These are phyloP conservation scores for Hawksworthiomyces lignivorus DNA, from an alignment of 2,329 filamentous ascomycete genomes.

Conservation along the genomic window DNA sequence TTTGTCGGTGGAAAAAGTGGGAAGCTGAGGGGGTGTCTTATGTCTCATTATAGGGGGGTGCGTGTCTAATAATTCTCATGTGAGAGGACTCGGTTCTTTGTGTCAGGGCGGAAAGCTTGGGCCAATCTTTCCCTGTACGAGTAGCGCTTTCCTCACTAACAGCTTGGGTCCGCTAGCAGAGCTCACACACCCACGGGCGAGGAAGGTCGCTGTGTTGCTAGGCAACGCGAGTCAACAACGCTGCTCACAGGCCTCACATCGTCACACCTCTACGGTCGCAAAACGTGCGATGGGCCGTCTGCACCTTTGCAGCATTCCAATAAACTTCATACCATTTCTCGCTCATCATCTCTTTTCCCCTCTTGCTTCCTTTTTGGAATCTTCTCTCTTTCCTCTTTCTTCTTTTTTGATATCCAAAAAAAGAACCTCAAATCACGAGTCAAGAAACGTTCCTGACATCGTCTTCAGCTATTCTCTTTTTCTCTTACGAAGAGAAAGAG, in stretches of 20 bases:
- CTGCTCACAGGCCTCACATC: slow-evolving; percentile 2
- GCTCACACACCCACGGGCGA: no score
- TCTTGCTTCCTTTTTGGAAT: neutral
- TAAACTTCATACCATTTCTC: slow-evolving; percentile 10
- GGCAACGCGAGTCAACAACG: slow-evolving; percentile 17
- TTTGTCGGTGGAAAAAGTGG: no score
- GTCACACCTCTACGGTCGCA: no score
- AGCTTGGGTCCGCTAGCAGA: neutral
- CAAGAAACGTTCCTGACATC: slow-evolving; percentile 3
- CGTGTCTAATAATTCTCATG: neutral
- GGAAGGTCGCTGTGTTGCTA: slow-evolving; percentile 15
- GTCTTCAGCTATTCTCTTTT: no score
- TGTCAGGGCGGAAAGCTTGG: slow-evolving; percentile 1
- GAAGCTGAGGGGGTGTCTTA: slow-evolving; percentile 9
- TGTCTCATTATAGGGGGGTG: neutral
- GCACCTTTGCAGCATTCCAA: slow-evolving; percentile 13
- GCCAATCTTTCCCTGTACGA: no score
- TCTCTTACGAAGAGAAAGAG: slow-evolving; percentile 1
- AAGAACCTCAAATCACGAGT: neutral
- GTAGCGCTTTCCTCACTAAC: no score
- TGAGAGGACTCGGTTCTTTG: no score
- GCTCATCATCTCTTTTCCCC: neutral
- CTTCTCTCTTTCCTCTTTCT: neutral
- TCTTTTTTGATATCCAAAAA: neutral
- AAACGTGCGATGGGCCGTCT: neutral